A percentile compares a stretch with the other conserved stretches of the same genome.
Evolutionary conservation across 163 green algal species (phyloP).

Genomic region (Chloroidium sp.): DNA sequence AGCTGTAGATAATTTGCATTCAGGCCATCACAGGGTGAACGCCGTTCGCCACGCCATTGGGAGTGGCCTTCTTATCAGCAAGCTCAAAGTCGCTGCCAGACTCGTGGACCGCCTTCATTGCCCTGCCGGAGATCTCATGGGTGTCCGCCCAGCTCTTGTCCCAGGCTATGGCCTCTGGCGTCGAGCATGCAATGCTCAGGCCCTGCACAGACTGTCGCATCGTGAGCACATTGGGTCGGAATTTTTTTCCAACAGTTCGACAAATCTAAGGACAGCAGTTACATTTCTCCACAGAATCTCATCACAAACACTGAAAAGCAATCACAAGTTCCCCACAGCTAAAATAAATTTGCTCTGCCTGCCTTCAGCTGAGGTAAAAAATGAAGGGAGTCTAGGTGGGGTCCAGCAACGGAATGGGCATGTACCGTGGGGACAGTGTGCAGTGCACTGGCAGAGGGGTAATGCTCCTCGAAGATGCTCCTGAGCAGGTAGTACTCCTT

Average conservation of each 20-base stretch:
- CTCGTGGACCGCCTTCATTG: conserved; percentile 47
- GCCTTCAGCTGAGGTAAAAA: no score
- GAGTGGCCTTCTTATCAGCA: background rate
- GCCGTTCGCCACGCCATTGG: background rate
- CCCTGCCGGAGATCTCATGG: conserved; percentile 70
- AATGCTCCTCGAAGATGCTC: conserved; percentile 89
- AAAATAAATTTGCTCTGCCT: no score
- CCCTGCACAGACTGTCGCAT: conserved; percentile 25
- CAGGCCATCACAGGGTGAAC: no score
- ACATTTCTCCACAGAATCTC: no score
- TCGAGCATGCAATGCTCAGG: conserved; percentile 75
- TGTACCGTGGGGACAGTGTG: conserved; percentile 67
- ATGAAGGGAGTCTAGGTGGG: background rate
- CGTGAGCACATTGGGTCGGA: no score
- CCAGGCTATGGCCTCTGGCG: conserved; percentile 67
- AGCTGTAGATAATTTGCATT: no score
- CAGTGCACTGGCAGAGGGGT: conserved; percentile 62
- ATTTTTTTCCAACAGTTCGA: no score
- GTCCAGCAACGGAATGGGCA: background rate
- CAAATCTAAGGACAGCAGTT: no score
- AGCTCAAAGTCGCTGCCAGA: conserved; percentile 11
- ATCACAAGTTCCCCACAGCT: no score
- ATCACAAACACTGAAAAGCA: no score
- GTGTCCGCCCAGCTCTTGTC: conserved; percentile 55
- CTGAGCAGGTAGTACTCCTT: conserved; percentile 94